These are phyloP conservation scores for Pythium pyrilobum DNA, from an alignment of 352 stramenopile genomes.

Conservation along the genomic window DNA sequence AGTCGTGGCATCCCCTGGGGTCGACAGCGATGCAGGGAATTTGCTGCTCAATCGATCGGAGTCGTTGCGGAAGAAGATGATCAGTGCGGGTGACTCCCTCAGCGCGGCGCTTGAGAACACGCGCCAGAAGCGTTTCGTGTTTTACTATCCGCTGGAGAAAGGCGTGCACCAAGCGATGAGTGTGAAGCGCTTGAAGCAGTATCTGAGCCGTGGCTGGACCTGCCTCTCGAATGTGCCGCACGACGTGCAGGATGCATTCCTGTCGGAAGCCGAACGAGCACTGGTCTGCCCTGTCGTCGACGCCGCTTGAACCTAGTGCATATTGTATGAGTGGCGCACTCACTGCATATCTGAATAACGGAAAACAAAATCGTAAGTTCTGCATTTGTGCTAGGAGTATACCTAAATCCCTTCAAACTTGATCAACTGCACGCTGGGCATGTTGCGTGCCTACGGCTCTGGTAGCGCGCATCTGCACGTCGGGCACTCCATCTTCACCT, in stretches of 20 bases:
- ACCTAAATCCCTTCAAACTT: background rate
- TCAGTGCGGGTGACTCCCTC: constrained; percentile 6
- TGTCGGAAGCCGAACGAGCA: constrained; percentile 1
- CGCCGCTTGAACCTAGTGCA: background rate
- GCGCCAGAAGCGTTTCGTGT: constrained; percentile 15
- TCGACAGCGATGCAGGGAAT: constrained; percentile 23
- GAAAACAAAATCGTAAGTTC: constrained; percentile 5
- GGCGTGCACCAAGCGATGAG: constrained; percentile 1
- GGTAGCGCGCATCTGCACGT: constrained; percentile 91
- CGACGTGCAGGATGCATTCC: background rate
- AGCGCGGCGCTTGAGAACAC: constrained; percentile 3
- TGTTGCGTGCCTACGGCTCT: too few species aligned
- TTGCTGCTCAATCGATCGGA: constrained; percentile 13
- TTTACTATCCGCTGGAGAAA: constrained; percentile 13
- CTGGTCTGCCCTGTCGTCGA: background rate
- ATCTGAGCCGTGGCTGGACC: constrained; percentile 22
- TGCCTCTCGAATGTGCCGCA: constrained; percentile 12
- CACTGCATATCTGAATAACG: too few species aligned
- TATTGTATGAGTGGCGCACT: too few species aligned
- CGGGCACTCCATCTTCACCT: constrained; percentile 97
- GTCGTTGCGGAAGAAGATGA: constrained; percentile 14
- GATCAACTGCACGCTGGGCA: background rate
- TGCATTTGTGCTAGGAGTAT: background rate
- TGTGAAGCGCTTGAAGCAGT: constrained; percentile 15
- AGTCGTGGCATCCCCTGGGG: constrained; percentile 5